phyloP scores from a whole-genome alignment of 331 rosid genomes.

The Acacia pycnantha region DNA sequence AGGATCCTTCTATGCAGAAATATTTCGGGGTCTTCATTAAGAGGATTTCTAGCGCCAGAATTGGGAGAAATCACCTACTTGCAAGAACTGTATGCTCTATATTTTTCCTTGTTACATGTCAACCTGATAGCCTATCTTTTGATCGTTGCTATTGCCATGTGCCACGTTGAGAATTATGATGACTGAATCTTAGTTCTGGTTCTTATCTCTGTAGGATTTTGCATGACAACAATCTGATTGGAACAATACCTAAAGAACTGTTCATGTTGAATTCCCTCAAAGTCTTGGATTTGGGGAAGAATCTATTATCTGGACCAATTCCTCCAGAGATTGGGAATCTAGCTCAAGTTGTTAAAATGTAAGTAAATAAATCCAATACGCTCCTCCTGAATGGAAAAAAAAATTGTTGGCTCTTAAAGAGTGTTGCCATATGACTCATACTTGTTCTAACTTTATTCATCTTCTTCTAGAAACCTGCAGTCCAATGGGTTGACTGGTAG shows the following conservation, averaged over 20 bases:
- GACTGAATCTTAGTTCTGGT: constrained; percentile 33
- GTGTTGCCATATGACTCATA: constrained; percentile 10
- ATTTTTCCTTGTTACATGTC: constrained; percentile 10
- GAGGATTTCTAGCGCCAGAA: constrained; percentile 78
- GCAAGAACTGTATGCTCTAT: constrained; percentile 77
- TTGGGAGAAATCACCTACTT: constrained; percentile 72
- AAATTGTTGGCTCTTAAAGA: background rate
- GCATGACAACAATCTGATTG: constrained; percentile 77
- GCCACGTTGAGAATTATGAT: constrained; percentile 7
- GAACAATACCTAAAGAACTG: constrained; percentile 76
- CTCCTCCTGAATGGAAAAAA: constrained; percentile 4
- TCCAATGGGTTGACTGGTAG: constrained; percentile 77
- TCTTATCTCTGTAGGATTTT: constrained; percentile 54
- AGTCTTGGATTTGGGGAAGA: constrained; percentile 85
- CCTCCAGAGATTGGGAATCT: constrained; percentile 84
- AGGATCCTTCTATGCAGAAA: constrained; percentile 57
- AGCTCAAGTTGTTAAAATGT: constrained; percentile 64
- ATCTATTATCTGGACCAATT: constrained; percentile 78
- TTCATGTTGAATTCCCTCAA: constrained; percentile 59
- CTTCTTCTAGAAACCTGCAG: constrained; percentile 73
- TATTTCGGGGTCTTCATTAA: constrained; percentile 69
- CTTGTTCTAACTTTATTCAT: constrained; percentile 31
- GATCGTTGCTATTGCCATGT: constrained; percentile 16
- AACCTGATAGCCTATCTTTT: constrained; percentile 2
- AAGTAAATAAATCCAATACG: constrained; percentile 31